Conservation (phyloP, 768 basidiomycete species). For the Lactarius vividus region DNA sequence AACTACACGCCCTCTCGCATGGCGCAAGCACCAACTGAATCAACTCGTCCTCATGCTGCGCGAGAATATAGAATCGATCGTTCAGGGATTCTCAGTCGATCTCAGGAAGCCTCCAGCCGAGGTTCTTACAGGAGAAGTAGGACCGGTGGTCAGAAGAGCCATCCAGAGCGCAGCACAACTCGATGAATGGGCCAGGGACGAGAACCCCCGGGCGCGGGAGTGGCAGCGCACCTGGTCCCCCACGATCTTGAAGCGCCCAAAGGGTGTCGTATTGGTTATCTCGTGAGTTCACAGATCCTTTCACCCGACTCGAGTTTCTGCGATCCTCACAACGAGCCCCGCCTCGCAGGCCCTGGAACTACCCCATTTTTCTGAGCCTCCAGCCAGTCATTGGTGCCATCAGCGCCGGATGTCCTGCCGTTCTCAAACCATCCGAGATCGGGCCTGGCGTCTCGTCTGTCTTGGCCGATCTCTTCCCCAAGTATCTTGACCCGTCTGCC, state of each 20-base stretch:
- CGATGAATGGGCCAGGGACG: slow-evolving; percentile 56
- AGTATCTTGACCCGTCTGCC: slow-evolving; percentile 70
- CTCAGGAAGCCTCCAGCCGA: slow-evolving; percentile 33
- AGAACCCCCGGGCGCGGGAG: slow-evolving; percentile 38
- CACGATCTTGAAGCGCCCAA: slow-evolving; percentile 53
- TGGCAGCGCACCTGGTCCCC: slow-evolving; percentile 54
- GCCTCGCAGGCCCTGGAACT: slow-evolving; percentile 20
- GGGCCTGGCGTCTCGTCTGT: slow-evolving; percentile 54
- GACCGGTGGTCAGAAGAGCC: slow-evolving; percentile 35
- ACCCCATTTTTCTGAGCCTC: slow-evolving; percentile 18
- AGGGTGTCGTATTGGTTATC: slow-evolving; percentile 60
- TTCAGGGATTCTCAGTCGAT: slow-evolving; percentile 41
- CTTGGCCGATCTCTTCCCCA: slow-evolving; percentile 63
- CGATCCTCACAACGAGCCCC: not conserved
- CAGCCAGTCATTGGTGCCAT: slow-evolving; percentile 52
- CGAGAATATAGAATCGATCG: slow-evolving; percentile 56
- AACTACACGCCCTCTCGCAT: slow-evolving; percentile 57
- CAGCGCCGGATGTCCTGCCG: slow-evolving; percentile 70
- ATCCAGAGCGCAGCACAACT: slow-evolving; percentile 41
- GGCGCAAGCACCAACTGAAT: slow-evolving; percentile 62
- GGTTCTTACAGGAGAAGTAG: slow-evolving; percentile 41
- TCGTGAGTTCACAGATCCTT: slow-evolving; percentile 41
- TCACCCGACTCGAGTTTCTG: not conserved
- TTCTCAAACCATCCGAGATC: slow-evolving; percentile 77
- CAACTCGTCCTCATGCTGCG: slow-evolving; percentile 60